Conservation (phyloP, 1,284 basidiomycete genomes). For the Hypsizygus ulmarius region DNA sequence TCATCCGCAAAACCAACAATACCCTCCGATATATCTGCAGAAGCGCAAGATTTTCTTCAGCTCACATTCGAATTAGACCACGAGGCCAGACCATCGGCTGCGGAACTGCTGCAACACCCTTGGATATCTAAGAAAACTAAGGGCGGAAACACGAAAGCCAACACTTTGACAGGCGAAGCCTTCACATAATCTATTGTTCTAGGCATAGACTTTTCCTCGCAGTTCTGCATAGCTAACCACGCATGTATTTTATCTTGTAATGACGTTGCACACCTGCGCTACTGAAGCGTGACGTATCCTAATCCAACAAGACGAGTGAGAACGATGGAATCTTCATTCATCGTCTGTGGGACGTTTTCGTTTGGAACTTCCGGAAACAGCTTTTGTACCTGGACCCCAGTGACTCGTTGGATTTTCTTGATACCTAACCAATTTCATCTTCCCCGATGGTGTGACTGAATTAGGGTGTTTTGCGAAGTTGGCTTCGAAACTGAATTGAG, state of each 20-base stretch:
- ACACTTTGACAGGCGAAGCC: slow-evolving; percentile 1
- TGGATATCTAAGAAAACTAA: slow-evolving; percentile 59
- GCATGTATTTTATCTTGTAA: slow-evolving; percentile 10
- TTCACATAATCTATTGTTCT: slow-evolving; percentile 3
- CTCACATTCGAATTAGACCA: slow-evolving; percentile 87
- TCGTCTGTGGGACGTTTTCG: slow-evolving; percentile 38
- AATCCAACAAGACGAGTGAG: too few relatives aligned
- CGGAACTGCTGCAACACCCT: slow-evolving; percentile 69
- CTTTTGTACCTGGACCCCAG: slow-evolving; percentile 87
- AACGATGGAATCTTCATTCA: too few relatives aligned
- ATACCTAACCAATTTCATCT: slow-evolving; percentile 83
- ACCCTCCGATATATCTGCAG: slow-evolving; percentile 84
- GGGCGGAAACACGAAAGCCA: slow-evolving; percentile 15
- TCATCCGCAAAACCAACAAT: slow-evolving; percentile 80
- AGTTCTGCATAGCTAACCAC: slow-evolving; percentile 1
- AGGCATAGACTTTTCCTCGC: neutral
- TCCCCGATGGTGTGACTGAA: slow-evolving; percentile 54
- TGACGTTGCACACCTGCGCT: too few relatives aligned
- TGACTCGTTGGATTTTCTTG: slow-evolving; percentile 88
- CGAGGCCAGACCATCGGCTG: slow-evolving; percentile 77
- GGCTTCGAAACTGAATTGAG: slow-evolving; percentile 52
- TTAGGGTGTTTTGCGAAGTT: slow-evolving; percentile 75
- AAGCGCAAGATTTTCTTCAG: slow-evolving; percentile 82
- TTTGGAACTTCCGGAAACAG: slow-evolving; percentile 45
- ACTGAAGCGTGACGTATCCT: too few relatives aligned